Percentiles rank a stretch among this genome's conserved stretches.
phyloP scores from a whole-genome alignment of 2,329 filamentous ascomycete species.

The Thermomyces lanuginosus region DNA sequence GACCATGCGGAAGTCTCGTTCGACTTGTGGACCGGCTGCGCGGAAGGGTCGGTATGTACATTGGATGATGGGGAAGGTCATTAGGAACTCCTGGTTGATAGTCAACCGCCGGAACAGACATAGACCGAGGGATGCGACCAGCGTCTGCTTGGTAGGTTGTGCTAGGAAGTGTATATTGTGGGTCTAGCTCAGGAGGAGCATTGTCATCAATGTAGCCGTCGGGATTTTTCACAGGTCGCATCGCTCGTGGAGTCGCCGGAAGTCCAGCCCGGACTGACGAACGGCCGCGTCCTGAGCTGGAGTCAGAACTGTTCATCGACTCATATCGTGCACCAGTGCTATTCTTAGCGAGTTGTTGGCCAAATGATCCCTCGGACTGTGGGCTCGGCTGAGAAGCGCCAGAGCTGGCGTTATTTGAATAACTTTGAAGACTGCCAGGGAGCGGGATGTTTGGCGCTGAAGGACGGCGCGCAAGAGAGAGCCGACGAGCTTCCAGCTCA shows the following conservation, averaged over 20 bases:
- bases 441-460: conserved; percentile 67
- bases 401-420: conserved; percentile 22
- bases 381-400: conserved; percentile 30
- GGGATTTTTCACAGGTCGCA: conserved; percentile 61
- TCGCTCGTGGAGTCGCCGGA: conserved; percentile 81
- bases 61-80: conserved; percentile 25
- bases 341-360: conserved; percentile 17
- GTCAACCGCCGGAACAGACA: conserved; percentile 23
- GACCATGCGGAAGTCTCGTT: conserved; percentile 13
- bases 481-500: conserved; percentile 74
- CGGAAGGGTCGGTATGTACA: conserved; percentile 24
- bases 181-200: conserved; percentile 38
- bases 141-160: conserved; percentile 23
- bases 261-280: conserved; percentile 49
- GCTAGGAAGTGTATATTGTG: conserved; percentile 31
- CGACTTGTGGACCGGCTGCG: conserved; percentile 27
- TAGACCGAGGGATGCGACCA: conserved; percentile 21
- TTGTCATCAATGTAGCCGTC: conserved; percentile 26
- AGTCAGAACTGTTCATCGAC: conserved; percentile 24
- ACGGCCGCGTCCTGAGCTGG: conserved; percentile 25
- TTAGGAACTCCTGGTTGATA: conserved; percentile 12
- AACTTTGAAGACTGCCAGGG: conserved; percentile 39
- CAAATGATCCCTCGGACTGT: conserved; percentile 15
- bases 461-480: conserved; percentile 65
- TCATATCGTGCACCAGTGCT: conserved; percentile 21